phyloP scores from a whole-genome alignment of 805 yeast species.

The Ogataea wickerhamii region DNA sequence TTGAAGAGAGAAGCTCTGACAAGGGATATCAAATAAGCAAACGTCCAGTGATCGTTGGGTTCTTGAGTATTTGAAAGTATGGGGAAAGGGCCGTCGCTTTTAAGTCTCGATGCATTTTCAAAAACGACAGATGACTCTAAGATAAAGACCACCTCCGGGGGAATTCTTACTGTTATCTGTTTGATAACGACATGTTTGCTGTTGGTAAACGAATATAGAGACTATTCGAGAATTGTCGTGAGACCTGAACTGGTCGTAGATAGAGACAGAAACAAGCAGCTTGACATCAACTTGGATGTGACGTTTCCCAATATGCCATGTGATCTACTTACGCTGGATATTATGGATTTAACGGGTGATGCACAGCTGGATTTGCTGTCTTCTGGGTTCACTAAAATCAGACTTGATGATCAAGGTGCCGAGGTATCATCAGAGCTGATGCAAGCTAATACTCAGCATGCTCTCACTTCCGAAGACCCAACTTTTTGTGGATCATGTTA shows the following conservation, averaged over 20 bases:
- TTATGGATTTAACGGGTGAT: slow-evolving; percentile 88
- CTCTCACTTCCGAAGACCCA: slow-evolving; percentile 22
- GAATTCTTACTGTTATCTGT: slow-evolving; percentile 76
- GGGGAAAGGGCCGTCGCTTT: slow-evolving; percentile 35
- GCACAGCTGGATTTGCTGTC: slow-evolving; percentile 66
- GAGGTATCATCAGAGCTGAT: slow-evolving; percentile 39
- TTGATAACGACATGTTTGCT: slow-evolving; percentile 56
- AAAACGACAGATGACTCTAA: slow-evolving; percentile 94
- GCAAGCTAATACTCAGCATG: slow-evolving; percentile 37
- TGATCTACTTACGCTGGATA: slow-evolving; percentile 73
- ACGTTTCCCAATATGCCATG: slow-evolving; percentile 86
- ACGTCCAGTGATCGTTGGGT: too few relatives aligned
- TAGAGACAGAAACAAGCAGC: slow-evolving; percentile 66
- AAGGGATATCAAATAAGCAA: too few relatives aligned
- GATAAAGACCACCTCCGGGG: slow-evolving; percentile 86
- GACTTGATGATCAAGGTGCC: slow-evolving; percentile 55
- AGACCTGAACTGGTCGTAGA: slow-evolving; percentile 89
- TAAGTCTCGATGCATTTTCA: slow-evolving; percentile 83
- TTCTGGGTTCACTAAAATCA: slow-evolving; percentile 67
- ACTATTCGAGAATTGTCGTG: slow-evolving; percentile 62
- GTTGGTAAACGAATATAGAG: slow-evolving; percentile 69
- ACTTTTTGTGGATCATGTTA: slow-evolving; percentile 86
- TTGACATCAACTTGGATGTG: slow-evolving; percentile 78
- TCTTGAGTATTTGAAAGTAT: too few relatives aligned
- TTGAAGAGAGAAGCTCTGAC: too few relatives aligned